These are phyloP conservation scores for Penicillium maclennaniae DNA, from an alignment of 495 filamentous ascomycete genomes.

Conservation along the genomic window DNA sequence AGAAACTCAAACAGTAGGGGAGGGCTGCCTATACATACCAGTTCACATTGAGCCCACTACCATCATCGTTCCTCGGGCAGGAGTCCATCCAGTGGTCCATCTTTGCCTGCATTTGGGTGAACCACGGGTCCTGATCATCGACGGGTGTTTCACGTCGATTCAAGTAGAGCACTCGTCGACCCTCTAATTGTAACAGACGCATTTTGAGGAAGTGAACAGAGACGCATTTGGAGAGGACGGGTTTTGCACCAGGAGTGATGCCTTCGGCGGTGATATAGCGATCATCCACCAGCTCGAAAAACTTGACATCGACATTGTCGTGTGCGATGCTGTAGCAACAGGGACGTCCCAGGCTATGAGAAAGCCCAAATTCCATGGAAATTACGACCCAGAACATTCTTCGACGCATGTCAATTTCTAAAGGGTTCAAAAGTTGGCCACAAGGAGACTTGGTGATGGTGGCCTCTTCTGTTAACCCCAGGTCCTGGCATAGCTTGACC, in stretches of 20 bases:
- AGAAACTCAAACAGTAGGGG: background rate
- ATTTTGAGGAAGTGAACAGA: constrained; percentile 92
- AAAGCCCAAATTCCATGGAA: constrained; percentile 81
- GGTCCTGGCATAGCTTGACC: constrained; percentile 77
- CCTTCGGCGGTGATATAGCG: constrained; percentile 75
- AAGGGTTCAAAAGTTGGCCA: constrained; percentile 49
- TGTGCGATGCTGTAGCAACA: constrained; percentile 73
- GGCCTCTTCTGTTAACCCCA: constrained; percentile 80
- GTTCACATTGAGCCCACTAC: constrained; percentile 59
- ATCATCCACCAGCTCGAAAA: constrained; percentile 76
- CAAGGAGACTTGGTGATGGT: constrained; percentile 60
- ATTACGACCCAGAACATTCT: constrained; percentile 81
- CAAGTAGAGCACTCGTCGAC: constrained; percentile 76
- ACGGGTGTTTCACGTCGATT: constrained; percentile 68
- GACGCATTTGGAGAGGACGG: constrained; percentile 73
- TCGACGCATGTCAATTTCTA: constrained; percentile 83
- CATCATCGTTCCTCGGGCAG: constrained; percentile 58
- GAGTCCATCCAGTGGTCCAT: constrained; percentile 67
- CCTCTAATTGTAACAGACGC: constrained; percentile 83
- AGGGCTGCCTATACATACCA: constrained; percentile 42
- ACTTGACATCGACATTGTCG: constrained; percentile 77
- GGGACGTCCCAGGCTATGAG: constrained; percentile 80
- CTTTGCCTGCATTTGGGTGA: constrained; percentile 70
- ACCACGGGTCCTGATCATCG: constrained; percentile 81
- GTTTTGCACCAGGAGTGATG: constrained; percentile 59